phyloP scores from a whole-genome alignment of 441 rosid species.

The Populus hybrid region DNA sequence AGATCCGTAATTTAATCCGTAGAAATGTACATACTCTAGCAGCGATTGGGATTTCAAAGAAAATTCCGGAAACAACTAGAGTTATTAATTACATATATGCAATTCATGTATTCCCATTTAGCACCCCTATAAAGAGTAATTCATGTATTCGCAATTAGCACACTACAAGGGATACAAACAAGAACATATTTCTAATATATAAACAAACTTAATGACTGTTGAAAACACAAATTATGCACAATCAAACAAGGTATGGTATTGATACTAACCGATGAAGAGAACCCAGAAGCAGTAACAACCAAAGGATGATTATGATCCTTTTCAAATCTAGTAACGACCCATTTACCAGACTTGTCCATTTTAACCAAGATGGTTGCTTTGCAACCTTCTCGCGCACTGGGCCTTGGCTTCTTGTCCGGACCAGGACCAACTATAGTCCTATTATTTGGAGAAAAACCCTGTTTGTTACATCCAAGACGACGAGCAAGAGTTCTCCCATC shows the following conservation, averaged over 20 bases:
- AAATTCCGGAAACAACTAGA: neutral
- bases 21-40: neutral
- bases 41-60: neutral
- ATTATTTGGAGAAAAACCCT: constrained; percentile 67
- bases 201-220: neutral
- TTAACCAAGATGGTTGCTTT: constrained; percentile 89
- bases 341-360: constrained; percentile 81
- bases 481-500: constrained; percentile 95
- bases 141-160: neutral
- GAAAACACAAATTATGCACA: too few relatives aligned
- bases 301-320: constrained; percentile 89
- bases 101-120: too few relatives aligned
- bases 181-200: too few relatives aligned
- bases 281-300: constrained; percentile 39
- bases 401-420: constrained; percentile 65
- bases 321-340: constrained; percentile 86
- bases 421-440: constrained; percentile 64
- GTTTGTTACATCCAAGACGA: constrained; percentile 89
- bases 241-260: neutral
- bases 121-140: neutral
- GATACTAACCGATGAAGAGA: constrained; percentile 42
- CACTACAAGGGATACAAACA: too few relatives aligned
- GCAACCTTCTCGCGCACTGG: constrained; percentile 93
- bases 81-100: neutral
- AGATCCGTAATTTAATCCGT: neutral